phyloP scores from a whole-genome alignment of 176 grass and related monocot genomes.

The Avena sativa region DNA sequence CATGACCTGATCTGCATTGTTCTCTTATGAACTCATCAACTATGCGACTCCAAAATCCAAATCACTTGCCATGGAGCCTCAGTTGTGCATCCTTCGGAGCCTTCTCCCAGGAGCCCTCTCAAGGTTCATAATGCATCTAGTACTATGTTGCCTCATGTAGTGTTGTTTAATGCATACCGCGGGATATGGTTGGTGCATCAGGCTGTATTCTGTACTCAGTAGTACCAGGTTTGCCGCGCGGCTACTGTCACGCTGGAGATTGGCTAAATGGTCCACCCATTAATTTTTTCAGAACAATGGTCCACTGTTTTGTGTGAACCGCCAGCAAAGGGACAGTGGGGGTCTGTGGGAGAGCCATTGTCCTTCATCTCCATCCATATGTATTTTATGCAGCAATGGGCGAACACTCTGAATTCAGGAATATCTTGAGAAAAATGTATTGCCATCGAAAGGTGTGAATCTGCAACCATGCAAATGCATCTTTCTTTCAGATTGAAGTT shows the following conservation, averaged over 20 bases:
- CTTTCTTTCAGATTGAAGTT: not conserved
- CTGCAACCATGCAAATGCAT: not conserved
- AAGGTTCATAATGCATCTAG: not conserved
- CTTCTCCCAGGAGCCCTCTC: not conserved
- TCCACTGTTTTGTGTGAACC: not conserved
- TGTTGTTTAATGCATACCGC: constrained; percentile 36
- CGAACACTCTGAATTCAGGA: not conserved
- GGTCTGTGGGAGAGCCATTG: not conserved
- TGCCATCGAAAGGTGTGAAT: not conserved
- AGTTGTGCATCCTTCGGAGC: not conserved
- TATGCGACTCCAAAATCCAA: constrained; percentile 14
- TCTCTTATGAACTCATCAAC: not conserved
- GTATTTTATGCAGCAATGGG: not conserved
- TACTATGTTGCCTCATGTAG: not conserved
- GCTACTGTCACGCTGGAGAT: not conserved
- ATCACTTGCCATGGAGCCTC: not conserved
- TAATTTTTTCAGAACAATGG: not conserved
- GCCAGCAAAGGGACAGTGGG: constrained; percentile 19
- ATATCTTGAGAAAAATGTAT: not conserved
- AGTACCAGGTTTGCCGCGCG: constrained; percentile 19
- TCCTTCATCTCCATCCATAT: not conserved
- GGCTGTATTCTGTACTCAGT: constrained; percentile 30
- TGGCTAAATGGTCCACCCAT: constrained; percentile 22
- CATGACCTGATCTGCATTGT: not conserved
- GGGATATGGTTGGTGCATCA: constrained; percentile 31